Conservation (phyloP, 2,329 filamentous ascomycete species). For the Penicillium verrucosum region DNA sequence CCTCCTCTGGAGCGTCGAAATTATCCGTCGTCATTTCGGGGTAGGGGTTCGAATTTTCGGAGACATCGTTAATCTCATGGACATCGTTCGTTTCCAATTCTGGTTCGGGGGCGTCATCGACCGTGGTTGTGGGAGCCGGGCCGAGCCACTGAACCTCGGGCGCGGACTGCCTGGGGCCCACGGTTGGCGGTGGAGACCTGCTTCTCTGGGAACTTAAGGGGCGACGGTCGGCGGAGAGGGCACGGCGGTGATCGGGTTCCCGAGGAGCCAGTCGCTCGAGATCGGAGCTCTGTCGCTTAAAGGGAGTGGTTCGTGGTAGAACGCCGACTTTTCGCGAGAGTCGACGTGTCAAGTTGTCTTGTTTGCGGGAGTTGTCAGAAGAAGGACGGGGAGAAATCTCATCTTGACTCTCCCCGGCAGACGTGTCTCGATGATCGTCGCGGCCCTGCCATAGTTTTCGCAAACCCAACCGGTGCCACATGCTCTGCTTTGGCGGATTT, state of each 20-base stretch:
- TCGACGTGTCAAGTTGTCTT: conserved; percentile 35
- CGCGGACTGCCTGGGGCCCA: conserved; percentile 39
- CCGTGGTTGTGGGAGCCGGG: conserved; percentile 29
- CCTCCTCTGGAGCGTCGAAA: conserved; percentile 2
- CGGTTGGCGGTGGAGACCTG: conserved; percentile 40
- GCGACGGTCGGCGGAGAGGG: conserved; percentile 57
- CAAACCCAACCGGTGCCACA: conserved; percentile 46
- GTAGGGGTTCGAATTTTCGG: conserved; percentile 29
- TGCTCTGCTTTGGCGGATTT: conserved; percentile 37
- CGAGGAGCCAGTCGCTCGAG: conserved; percentile 69
- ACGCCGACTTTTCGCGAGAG: conserved; percentile 61
- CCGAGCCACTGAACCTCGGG: conserved; percentile 42
- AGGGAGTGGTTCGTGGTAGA: conserved; percentile 72
- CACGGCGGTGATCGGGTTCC: conserved; percentile 62
- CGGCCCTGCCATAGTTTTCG: conserved; percentile 41
- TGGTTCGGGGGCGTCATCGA: conserved; percentile 26
- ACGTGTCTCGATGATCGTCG: conserved; percentile 38
- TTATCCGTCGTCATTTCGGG: conserved; percentile 13
- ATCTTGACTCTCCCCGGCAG: conserved; percentile 21
- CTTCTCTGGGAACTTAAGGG: conserved; percentile 45
- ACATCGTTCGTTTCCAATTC: conserved; percentile 26
- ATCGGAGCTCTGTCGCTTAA: conserved; percentile 80
- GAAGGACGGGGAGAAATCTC: conserved; percentile 18
- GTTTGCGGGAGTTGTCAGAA: conserved; percentile 22
- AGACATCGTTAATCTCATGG: conserved; percentile 20